phyloP scores from a whole-genome alignment of 1,284 basidiomycete species.

The Ceratobasidium sp. region DNA sequence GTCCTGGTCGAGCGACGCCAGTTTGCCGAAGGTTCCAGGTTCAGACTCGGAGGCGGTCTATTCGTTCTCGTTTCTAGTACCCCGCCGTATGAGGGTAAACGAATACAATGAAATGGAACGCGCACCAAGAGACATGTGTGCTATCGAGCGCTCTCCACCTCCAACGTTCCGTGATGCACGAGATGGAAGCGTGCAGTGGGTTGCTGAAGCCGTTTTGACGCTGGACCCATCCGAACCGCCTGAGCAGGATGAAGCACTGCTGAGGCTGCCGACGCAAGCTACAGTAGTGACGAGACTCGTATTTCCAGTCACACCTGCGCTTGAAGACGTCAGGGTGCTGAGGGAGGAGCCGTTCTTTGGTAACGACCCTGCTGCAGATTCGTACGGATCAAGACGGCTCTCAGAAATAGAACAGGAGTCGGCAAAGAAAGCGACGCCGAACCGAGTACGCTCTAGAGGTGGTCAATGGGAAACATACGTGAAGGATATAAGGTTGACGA shows the following conservation, averaged over 20 bases:
- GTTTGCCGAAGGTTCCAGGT: neutral
- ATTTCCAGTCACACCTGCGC: conserved; percentile 21
- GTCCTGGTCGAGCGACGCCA: conserved; percentile 2
- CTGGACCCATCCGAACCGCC: neutral
- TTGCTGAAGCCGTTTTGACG: conserved; percentile 15
- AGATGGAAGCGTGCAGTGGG: conserved; percentile 30
- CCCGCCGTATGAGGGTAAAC: conserved; percentile 16
- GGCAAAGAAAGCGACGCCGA: conserved; percentile 10
- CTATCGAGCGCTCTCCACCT: conserved; percentile 2
- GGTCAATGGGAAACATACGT: conserved; percentile 15
- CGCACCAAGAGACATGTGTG: conserved; percentile 27
- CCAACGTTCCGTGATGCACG: conserved; percentile 9
- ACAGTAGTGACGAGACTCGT: conserved; percentile 23
- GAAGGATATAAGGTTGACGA: neutral
- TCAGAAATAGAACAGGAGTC: conserved; percentile 12
- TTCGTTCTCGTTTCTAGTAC: conserved; percentile 33
- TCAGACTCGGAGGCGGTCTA: neutral
- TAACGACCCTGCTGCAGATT: neutral
- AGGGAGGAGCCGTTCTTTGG: conserved; percentile 37
- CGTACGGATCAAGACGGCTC: neutral
- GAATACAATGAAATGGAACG: conserved; percentile 5
- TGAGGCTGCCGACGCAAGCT: neutral
- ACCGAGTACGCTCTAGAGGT: neutral
- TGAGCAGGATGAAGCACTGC: conserved; percentile 24
- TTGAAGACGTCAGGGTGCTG: conserved; percentile 8